Percentiles rank a stretch among this genome's conserved stretches.
Evolutionary conservation across 225 moss, liverwort and hornwort species (phyloP).

Genomic region (Ulota crispa): DNA sequence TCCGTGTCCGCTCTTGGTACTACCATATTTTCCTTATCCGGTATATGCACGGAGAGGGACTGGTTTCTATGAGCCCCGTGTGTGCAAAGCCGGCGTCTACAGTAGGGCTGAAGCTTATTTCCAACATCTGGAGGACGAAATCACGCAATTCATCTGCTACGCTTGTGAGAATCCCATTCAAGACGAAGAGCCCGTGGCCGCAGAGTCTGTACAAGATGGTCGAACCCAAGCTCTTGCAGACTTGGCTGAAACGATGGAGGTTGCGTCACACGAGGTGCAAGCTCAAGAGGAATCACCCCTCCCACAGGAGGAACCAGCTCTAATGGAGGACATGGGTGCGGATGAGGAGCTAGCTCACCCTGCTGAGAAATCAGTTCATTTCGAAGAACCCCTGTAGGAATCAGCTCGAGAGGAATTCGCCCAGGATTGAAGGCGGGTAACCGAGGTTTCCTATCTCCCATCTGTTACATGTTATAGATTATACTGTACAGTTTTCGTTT

Average conservation of each 20-base stretch:
- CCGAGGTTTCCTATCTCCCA: background rate
- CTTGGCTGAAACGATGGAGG: background rate
- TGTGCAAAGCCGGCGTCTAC: background rate
- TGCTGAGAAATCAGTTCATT: background rate
- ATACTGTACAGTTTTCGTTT: background rate
- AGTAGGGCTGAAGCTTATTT: background rate
- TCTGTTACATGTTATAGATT: background rate
- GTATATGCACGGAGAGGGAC: conserved; percentile 3
- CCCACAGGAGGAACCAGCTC: background rate
- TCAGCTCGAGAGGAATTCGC: background rate
- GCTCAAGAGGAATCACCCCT: background rate
- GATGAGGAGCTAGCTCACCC: background rate
- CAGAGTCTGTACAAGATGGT: background rate
- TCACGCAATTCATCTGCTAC: background rate
- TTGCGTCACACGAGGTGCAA: background rate
- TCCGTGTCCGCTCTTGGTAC: background rate
- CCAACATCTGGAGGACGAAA: background rate
- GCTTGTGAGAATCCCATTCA: too few species aligned
- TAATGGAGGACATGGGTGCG: too few species aligned
- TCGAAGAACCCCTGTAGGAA: background rate
- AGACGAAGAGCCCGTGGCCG: background rate
- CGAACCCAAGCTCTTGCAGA: too few species aligned
- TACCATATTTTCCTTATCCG: background rate
- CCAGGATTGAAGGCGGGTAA: background rate
- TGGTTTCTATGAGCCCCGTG: conserved; percentile 9